These are phyloP conservation scores for Capsicum pubescens DNA, from an alignment of 257 asterid species.

Conservation along the genomic window DNA sequence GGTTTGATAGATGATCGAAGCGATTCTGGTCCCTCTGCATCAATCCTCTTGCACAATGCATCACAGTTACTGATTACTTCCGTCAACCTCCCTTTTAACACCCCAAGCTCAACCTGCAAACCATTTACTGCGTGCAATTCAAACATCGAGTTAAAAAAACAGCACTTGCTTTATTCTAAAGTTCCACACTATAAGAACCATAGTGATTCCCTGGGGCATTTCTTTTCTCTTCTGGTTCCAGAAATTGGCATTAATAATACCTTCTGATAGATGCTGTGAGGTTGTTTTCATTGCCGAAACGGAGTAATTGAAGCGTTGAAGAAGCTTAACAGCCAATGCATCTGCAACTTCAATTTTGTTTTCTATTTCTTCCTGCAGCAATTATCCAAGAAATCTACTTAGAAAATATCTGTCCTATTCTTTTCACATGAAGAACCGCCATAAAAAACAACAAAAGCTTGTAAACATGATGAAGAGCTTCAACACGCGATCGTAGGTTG, in stretches of 20 bases:
- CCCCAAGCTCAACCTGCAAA: constrained; percentile 96
- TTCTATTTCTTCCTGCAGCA: constrained; percentile 83
- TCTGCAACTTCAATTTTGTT: constrained; percentile 95
- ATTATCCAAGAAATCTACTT: constrained; percentile 29
- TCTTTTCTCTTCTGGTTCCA: not conserved
- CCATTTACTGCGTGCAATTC: constrained; percentile 62
- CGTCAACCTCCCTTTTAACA: constrained; percentile 87
- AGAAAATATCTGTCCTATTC: not conserved
- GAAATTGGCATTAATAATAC: constrained; percentile 38
- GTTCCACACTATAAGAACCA: not conserved
- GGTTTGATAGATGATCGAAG: constrained; percentile 72
- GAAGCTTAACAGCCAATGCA: constrained; percentile 91
- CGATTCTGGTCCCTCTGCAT: constrained; percentile 78
- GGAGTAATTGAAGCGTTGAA: constrained; percentile 85
- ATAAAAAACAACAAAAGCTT: constrained; percentile 26
- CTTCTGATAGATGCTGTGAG: constrained; percentile 87
- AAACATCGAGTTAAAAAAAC: constrained; percentile 11
- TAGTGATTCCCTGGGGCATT: not conserved
- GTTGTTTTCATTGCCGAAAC: constrained; percentile 86
- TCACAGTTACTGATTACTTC: constrained; percentile 93
- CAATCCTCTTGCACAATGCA: constrained; percentile 85
- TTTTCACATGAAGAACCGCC: not conserved
- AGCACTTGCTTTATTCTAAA: not conserved
- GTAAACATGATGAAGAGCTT: constrained; percentile 23
- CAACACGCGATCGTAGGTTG: not conserved